Conservation (phyloP, 2,329 filamentous ascomycete genomes). For the Zasmidium citrigriseum region DNA sequence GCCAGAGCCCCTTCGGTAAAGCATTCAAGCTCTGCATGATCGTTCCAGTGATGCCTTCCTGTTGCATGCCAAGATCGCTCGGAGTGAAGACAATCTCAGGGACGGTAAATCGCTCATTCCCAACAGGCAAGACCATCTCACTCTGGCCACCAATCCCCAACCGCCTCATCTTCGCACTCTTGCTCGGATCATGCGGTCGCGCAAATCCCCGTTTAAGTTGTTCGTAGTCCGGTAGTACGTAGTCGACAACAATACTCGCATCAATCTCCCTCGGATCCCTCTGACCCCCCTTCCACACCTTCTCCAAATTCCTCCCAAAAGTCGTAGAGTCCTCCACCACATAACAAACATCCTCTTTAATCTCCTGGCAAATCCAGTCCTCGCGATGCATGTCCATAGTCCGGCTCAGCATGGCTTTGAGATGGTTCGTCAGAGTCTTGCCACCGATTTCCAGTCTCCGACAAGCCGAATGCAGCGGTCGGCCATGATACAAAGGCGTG, state of each 20-base stretch:
- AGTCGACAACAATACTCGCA: constrained; percentile 74
- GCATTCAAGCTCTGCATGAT: constrained; percentile 74
- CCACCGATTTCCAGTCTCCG: constrained; percentile 88
- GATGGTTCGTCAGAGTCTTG: constrained; percentile 88
- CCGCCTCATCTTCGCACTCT: constrained; percentile 55
- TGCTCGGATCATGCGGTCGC: constrained; percentile 72
- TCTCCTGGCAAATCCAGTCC: constrained; percentile 88
- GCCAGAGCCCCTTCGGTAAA: constrained; percentile 80
- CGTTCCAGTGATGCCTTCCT: constrained; percentile 80
- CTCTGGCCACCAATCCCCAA: constrained; percentile 49
- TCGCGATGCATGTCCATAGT: constrained; percentile 97
- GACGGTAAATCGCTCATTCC: constrained; percentile 88
- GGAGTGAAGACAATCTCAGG: constrained; percentile 90
- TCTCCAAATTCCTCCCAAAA: constrained; percentile 76
- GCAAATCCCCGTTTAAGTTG: constrained; percentile 66
- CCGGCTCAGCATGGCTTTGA: constrained; percentile 85
- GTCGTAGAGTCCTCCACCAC: constrained; percentile 45
- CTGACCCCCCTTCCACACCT: constrained; percentile 76
- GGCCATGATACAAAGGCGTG: constrained; percentile 79
- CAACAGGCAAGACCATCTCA: constrained; percentile 82
- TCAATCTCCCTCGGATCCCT: constrained; percentile 55
- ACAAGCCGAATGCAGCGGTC: constrained; percentile 76
- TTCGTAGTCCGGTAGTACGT: constrained; percentile 82
- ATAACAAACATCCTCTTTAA: constrained; percentile 89
- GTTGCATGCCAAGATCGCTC: constrained; percentile 78